phyloP scores from a whole-genome alignment of 2,329 filamentous ascomycete species.

The Rhynchosporium agropyri region DNA sequence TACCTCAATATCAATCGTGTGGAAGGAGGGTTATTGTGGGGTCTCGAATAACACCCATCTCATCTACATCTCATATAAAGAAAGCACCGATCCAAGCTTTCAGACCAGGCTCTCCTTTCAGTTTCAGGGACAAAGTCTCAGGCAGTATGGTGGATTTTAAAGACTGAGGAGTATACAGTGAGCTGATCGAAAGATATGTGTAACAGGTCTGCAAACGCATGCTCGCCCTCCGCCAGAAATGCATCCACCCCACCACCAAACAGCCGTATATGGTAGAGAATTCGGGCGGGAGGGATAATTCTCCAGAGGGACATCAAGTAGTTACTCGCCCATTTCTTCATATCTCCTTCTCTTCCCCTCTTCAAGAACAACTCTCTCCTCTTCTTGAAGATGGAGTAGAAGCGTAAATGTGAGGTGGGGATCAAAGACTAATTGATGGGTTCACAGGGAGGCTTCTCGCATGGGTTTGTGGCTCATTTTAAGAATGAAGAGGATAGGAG shows the following conservation, averaged over 20 bases:
- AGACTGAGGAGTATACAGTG: neutral
- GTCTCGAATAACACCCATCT: neutral
- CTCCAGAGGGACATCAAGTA: conserved; percentile 63
- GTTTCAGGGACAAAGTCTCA: too few relatives aligned
- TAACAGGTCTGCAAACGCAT: conserved; percentile 58
- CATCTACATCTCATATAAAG: too few relatives aligned
- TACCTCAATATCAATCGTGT: neutral
- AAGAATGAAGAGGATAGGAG: conserved; percentile 63
- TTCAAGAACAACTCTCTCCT: too few relatives aligned
- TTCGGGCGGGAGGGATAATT: conserved; percentile 64
- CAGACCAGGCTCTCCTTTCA: too few relatives aligned
- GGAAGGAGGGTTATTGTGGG: conserved; percentile 25
- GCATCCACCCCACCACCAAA: conserved; percentile 60
- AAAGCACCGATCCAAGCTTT: too few relatives aligned
- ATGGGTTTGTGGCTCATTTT: conserved; percentile 72
- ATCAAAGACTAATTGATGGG: conserved; percentile 2
- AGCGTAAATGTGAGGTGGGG: too few relatives aligned
- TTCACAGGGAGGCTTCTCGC: conserved; percentile 62
- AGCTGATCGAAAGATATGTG: neutral
- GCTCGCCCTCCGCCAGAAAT: conserved; percentile 58
- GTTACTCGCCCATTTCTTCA: conserved; percentile 26
- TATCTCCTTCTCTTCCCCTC: neutral
- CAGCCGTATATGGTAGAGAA: conserved; percentile 62
- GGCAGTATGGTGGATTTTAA: neutral
- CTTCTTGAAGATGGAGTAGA: too few relatives aligned